Evolutionary conservation across 805 yeast genomes (phyloP).

Genomic region (Metschnikowia koreensis): DNA sequence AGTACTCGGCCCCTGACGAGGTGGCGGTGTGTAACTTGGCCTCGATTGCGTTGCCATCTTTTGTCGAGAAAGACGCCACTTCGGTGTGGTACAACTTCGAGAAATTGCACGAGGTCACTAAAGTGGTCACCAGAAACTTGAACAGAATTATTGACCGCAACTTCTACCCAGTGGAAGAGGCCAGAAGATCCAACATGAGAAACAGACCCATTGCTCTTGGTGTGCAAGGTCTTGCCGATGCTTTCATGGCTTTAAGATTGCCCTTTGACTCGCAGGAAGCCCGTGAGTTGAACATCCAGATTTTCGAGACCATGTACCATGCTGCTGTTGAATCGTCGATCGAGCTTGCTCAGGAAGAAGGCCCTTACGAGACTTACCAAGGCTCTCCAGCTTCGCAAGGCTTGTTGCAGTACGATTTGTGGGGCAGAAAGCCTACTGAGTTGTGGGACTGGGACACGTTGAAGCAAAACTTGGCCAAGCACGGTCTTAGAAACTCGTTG

Average conservation of each 20-base stretch:
- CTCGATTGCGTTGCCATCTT: slow-evolving; percentile 57
- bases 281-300: slow-evolving; percentile 54
- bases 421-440: slow-evolving; percentile 59
- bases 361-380: slow-evolving; percentile 48
- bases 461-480: slow-evolving; percentile 46
- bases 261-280: slow-evolving; percentile 61
- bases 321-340: slow-evolving; percentile 56
- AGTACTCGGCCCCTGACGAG: slow-evolving; percentile 56
- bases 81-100: slow-evolving; percentile 52
- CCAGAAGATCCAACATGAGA: slow-evolving; percentile 52
- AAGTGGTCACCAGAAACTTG: slow-evolving; percentile 54
- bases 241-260: slow-evolving; percentile 53
- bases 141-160: slow-evolving; percentile 57
- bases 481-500: slow-evolving; percentile 57
- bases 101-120: slow-evolving; percentile 52
- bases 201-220: slow-evolving; percentile 64
- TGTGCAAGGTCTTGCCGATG: slow-evolving; percentile 62
- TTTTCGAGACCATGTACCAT: slow-evolving; percentile 61
- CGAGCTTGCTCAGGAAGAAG: slow-evolving; percentile 52
- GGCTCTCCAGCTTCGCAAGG: slow-evolving; percentile 64
- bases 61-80: slow-evolving; percentile 45
- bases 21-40: slow-evolving; percentile 64
- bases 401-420: slow-evolving; percentile 53
- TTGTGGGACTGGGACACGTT: slow-evolving; percentile 59
- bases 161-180: slow-evolving; percentile 56